Evolutionary conservation across 106 monocot species (phyloP), one percentile per base, ranked within the genome.

Genomic region (Chionographis japonica): DNA sequence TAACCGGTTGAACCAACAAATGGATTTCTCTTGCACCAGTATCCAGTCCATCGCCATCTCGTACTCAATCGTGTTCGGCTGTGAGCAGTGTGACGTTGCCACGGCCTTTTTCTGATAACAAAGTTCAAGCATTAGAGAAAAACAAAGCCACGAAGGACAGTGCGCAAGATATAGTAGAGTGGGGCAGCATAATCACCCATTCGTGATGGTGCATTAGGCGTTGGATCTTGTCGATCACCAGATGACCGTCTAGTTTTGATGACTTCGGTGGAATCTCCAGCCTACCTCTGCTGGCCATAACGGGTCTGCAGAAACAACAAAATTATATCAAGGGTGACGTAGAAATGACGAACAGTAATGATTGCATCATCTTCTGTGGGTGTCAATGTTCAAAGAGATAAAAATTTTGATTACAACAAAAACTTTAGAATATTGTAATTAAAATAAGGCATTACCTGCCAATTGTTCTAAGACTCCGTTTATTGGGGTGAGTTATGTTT

Each of bases 11-110:
- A 77, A 82, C 54, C 68, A 81, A 38, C 15, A 42, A 0, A 4
- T 27, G 42, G 77, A 71, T 56, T 64, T 81, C 50, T 89, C 69
- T 57, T 80, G 81, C 12, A 78, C 0, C 16, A 81, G 69, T 60
- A 89, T 68, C 95, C 95, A 97, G 0, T 97, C 92, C 71, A 92
- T 46, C 16, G 88, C 88, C 84, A 92, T 79, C 41, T 92, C 95
- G 65, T 82, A 97, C 69, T 92, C 92, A 2, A 97, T 86, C 11
- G 95, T 97, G 63, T 97, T 92, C 11, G 86, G 82, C 68, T 97
- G 95, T 54, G 91, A 85, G 62, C 91, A 95, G 66, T 89, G 92
- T 13, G 95, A 86, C 35, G 92, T 89, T 40, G 91, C 84, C 50
- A 82, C 81, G 27, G 92, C 95, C 13, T 78, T 80, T 68, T 71